Base-by-base conservation (phyloP, 225 moss, liverwort and hornwort species). In the Bryoerythrophyllum caledonicum region DNA sequence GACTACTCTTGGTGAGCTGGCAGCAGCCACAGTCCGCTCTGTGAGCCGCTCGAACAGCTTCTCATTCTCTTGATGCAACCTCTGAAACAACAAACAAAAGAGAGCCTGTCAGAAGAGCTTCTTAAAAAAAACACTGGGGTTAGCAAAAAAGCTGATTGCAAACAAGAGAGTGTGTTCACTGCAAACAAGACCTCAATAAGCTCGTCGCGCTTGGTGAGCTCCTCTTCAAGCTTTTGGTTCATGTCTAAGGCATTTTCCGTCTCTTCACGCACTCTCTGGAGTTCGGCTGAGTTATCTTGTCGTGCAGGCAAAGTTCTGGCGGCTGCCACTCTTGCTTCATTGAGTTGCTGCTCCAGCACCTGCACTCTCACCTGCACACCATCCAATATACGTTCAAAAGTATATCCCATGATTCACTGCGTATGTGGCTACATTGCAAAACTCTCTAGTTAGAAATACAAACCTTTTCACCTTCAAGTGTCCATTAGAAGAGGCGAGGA, bases 61-160 rank as follows among this genome's bases (percentile, higher is more conserved):
- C 85, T 99, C 97, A 87, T 99, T 99, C 75, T 99, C 97, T 79
- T 99, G 94, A 76, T 99, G 97, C 43, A 99, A 79, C 75, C 94
- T 84, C 88, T 90, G 85, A 65, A 67, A 60, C 21, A 24, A 66
- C 58, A 73, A 37, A 51, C 59, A 57, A 79, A 74, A 37, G 73
- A 48, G 60, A 41, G 46, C 6, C 41, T 57, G 26, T 52, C 26
- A 76, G 78, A 75, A 9, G 38, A 38, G 10, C 28, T 41, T 65
- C 56, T 54, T n/a, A n/a, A 55, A 34, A 21, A 65, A 37, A 37
- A 38, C 6, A 38, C 7, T 38, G 24, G 24, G 61, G 17, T 12
- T 52, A 20, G 9, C 48, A 27, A 8, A 37, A 38, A 19, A 46
- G 38, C 9, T 52, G 6, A 38, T 38, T 38, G 38, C 38, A 8